Evolutionary conservation across 2,329 filamentous ascomycete species (phyloP).

Genomic region (Akanthomyces uredinophilus): DNA sequence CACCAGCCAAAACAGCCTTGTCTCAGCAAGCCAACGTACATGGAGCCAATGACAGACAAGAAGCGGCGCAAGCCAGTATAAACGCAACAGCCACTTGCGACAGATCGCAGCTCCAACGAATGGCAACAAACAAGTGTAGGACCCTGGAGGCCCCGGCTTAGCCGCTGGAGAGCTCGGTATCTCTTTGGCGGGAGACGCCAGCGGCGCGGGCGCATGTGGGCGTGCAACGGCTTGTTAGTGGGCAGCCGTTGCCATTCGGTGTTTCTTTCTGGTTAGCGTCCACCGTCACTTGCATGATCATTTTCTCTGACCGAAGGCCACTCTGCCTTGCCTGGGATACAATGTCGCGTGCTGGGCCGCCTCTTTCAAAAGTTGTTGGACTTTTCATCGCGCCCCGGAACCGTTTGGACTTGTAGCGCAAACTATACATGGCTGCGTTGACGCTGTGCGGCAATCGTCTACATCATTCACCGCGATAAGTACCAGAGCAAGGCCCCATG

Average conservation of each 20-base stretch:
- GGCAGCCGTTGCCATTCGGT: conserved; percentile 13
- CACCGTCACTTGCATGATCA: conserved; percentile 8
- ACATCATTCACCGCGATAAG: neutral
- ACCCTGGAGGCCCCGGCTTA: neutral
- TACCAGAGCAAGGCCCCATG: neutral
- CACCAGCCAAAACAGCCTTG: neutral
- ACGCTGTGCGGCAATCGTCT: neutral
- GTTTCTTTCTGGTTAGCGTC: conserved; percentile 15
- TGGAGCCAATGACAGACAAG: neutral
- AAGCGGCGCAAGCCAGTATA: neutral
- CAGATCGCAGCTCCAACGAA: neutral
- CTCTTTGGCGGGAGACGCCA: neutral
- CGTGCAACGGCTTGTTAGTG: conserved; percentile 13
- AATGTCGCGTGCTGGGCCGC: conserved; percentile 11
- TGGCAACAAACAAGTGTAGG: neutral
- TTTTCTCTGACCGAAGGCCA: conserved; percentile 13
- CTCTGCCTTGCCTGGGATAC: neutral
- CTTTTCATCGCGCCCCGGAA: neutral
- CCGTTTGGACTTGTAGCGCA: neutral
- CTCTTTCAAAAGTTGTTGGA: neutral
- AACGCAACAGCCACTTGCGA: neutral
- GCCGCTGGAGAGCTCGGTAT: conserved; percentile 6
- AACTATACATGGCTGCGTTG: neutral
- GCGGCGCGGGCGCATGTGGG: conserved; percentile 13
- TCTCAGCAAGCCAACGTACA: neutral